Conservation (phyloP, 345 rosid genomes). For the Garcia nutans region DNA sequence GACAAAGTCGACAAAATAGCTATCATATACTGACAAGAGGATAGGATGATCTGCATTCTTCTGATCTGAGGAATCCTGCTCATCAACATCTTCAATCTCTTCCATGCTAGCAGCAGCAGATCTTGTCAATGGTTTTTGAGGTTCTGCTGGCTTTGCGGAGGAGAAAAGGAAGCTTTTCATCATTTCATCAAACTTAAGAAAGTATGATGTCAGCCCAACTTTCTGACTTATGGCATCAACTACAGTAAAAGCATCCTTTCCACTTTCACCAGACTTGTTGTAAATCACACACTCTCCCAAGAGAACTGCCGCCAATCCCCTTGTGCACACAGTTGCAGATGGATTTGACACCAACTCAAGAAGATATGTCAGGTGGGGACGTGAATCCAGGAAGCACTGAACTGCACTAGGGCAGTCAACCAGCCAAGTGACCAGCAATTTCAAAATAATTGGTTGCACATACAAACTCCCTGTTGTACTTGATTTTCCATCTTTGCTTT, state of each 20-base stretch:
- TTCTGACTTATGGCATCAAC: slow-evolving; percentile 89
- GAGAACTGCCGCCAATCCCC: slow-evolving; percentile 82
- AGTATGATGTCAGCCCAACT: slow-evolving; percentile 78
- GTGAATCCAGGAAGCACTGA: slow-evolving; percentile 82
- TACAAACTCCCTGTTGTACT: slow-evolving; percentile 41
- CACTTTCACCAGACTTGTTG: slow-evolving; percentile 69
- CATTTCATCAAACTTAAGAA: slow-evolving; percentile 88
- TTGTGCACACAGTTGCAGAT: slow-evolving; percentile 61
- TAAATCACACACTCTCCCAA: slow-evolving; percentile 81
- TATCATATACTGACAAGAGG: slow-evolving; percentile 61
- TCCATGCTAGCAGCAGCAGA: slow-evolving; percentile 81
- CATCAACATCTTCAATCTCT: slow-evolving; percentile 68
- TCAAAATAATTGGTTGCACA: slow-evolving; percentile 76
- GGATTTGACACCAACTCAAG: slow-evolving; percentile 74
- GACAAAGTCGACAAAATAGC: slow-evolving; percentile 51
- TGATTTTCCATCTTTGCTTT: slow-evolving; percentile 67
- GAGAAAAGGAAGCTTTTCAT: slow-evolving; percentile 71
- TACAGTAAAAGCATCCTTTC: slow-evolving; percentile 70
- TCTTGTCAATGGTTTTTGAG: slow-evolving; percentile 63
- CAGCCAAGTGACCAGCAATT: slow-evolving; percentile 88
- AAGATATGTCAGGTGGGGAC: slow-evolving; percentile 75
- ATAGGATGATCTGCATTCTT: slow-evolving; percentile 69
- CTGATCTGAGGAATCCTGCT: slow-evolving; percentile 44
- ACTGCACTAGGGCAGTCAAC: slow-evolving; percentile 81
- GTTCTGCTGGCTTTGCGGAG: slow-evolving; percentile 47